These are phyloP conservation scores for Sordaria brevicollis DNA, from an alignment of 495 filamentous ascomycete species.

Conservation along the genomic window DNA sequence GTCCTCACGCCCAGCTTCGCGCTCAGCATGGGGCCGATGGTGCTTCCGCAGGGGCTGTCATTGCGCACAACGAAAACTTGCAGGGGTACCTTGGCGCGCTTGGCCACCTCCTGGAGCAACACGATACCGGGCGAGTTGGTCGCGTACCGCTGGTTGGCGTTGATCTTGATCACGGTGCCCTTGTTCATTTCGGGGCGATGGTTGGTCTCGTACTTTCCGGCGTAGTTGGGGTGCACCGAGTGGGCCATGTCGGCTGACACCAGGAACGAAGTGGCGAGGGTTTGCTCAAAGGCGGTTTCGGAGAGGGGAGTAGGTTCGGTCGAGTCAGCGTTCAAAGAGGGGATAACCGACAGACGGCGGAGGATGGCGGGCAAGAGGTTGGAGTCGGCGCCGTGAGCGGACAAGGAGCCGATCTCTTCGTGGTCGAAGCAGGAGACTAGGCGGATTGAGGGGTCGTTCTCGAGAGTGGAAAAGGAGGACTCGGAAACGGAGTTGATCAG, in stretches of 20 bases:
- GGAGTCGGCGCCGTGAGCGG: conserved; percentile 87
- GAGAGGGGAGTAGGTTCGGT: conserved; percentile 37
- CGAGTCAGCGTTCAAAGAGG: conserved; percentile 32
- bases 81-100: conserved; percentile 59
- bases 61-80: conserved; percentile 96
- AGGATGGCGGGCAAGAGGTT: conserved; percentile 85
- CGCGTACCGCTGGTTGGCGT: conserved; percentile 92
- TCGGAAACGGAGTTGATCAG: conserved; percentile 68
- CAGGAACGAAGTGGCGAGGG: conserved; percentile 82
- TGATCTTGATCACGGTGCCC: conserved; percentile 93
- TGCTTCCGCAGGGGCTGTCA: conserved; percentile 86
- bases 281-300: conserved; percentile 85
- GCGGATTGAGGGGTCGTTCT: conserved; percentile 71
- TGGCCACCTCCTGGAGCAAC: conserved; percentile 76
- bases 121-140: conserved; percentile 95
- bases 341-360: conserved; percentile 73
- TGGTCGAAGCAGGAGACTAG: conserved; percentile 92
- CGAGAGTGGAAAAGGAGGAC: conserved; percentile 45
- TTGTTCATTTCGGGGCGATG: conserved; percentile 94
- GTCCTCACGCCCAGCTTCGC: conserved; percentile 79
- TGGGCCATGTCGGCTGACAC: conserved; percentile 98
- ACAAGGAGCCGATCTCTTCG: conserved; percentile 88
- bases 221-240: conserved; percentile 87
- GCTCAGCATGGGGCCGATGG: conserved; percentile 90
- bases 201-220: conserved; percentile 77